phyloP scores from a whole-genome alignment of 192 early-diverging fungal species.

The Chytriomyces sp. region DNA sequence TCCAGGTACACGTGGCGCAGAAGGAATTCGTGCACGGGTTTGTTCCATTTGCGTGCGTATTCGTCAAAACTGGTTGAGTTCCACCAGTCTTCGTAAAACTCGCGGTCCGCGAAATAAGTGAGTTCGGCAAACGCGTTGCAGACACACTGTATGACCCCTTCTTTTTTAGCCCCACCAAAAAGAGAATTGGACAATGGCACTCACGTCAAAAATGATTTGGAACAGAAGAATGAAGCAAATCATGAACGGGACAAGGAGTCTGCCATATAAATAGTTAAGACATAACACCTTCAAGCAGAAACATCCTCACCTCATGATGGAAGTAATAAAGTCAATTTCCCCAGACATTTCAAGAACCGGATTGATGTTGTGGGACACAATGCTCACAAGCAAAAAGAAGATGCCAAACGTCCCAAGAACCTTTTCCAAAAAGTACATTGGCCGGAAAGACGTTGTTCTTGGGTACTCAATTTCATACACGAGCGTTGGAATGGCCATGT shows the following conservation, averaged over 20 bases:
- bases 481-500: constrained; percentile 84
- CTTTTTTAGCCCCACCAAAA: constrained; percentile 16
- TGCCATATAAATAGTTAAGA: background rate
- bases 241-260: constrained; percentile 88
- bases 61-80: constrained; percentile 88
- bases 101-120: constrained; percentile 91
- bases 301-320: constrained; percentile 51
- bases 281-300: no score
- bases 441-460: constrained; percentile 56
- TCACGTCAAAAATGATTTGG: constrained; percentile 87
- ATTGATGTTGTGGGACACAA: constrained; percentile 84
- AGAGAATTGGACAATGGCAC: constrained; percentile 61
- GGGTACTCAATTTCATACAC: constrained; percentile 97
- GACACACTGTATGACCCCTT: constrained; percentile 80
- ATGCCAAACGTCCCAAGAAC: constrained; percentile 75
- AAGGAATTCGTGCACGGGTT: constrained; percentile 91
- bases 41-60: constrained; percentile 97
- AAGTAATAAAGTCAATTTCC: constrained; percentile 61
- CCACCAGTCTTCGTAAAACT: constrained; percentile 99
- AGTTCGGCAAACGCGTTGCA: constrained; percentile 96
- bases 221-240: constrained; percentile 90
- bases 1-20: constrained; percentile 89
- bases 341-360: constrained; percentile 74
- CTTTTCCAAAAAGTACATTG: background rate
- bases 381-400: constrained; percentile 81